A percentile compares a stretch with the other conserved stretches of the same genome.
Evolutionary conservation across 169 alveolate species (phyloP).

Genomic region (Eimeria mitis): DNA sequence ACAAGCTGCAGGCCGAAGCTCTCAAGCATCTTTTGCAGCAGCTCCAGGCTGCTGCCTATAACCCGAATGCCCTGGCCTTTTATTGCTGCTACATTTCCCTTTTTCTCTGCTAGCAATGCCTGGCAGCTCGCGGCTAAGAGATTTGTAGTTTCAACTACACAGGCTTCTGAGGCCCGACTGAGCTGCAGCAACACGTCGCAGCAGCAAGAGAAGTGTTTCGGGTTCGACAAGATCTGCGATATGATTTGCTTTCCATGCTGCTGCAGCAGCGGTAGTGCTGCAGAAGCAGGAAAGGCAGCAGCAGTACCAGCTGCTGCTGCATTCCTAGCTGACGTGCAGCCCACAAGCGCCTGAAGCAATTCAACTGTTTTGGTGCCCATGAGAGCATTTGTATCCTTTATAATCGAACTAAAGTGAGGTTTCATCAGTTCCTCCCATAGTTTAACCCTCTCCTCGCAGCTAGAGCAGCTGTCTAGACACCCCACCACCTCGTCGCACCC

Average conservation of each 20-base stretch:
- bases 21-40: slow-evolving; percentile 59
- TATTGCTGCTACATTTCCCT: slow-evolving; percentile 75
- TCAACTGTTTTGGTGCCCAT: slow-evolving; percentile 68
- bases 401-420: slow-evolving; percentile 29
- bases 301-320: slow-evolving; percentile 22
- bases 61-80: slow-evolving; percentile 71
- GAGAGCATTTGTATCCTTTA: slow-evolving; percentile 67
- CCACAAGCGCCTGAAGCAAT: slow-evolving; percentile 62
- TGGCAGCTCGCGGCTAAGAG: slow-evolving; percentile 29
- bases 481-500: slow-evolving; percentile 75
- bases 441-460: slow-evolving; percentile 53
- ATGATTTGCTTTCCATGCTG: slow-evolving; percentile 33
- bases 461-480: slow-evolving; percentile 25
- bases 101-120: slow-evolving; percentile 65
- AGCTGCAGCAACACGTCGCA: slow-evolving; percentile 67
- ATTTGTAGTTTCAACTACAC: slow-evolving; percentile 26
- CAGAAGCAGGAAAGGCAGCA: slow-evolving; percentile 48
- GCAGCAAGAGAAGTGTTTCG: slow-evolving; percentile 42
- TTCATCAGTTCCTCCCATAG: slow-evolving; percentile 58
- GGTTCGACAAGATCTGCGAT: slow-evolving; percentile 25
- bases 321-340: background rate
- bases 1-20: slow-evolving; percentile 63
- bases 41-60: slow-evolving; percentile 50
- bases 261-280: slow-evolving; percentile 61
- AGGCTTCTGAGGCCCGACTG: slow-evolving; percentile 27